Evolutionary conservation across 768 basidiomycete species (phyloP).

Genomic region (Suillus alpinus): DNA sequence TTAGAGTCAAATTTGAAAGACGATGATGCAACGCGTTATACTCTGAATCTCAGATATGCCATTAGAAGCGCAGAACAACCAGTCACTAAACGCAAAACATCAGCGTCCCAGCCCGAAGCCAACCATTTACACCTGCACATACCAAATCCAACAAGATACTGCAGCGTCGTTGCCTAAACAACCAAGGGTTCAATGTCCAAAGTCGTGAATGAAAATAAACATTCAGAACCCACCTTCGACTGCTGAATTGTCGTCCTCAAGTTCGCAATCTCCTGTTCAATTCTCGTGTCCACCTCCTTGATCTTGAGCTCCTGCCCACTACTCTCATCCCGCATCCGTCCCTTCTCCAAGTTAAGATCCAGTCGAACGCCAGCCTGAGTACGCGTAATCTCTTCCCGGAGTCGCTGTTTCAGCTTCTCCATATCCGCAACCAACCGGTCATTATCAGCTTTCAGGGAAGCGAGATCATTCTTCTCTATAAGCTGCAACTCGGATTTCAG

Average conservation of each 20-base stretch:
- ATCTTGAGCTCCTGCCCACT: conserved; percentile 92
- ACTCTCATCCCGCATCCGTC: conserved; percentile 90
- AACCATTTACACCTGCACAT: conserved; percentile 25
- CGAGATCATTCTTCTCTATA: conserved; percentile 95
- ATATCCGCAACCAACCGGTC: conserved; percentile 90
- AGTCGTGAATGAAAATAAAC: not conserved
- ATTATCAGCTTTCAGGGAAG: conserved; percentile 94
- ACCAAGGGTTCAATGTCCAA: not conserved
- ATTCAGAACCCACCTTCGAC: conserved; percentile 61
- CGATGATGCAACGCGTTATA: conserved; percentile 17
- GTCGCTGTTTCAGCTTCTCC: conserved; percentile 90
- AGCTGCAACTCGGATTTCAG: conserved; percentile 95
- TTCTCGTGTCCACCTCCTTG: conserved; percentile 95
- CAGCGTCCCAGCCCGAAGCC: conserved; percentile 5
- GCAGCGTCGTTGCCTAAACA: conserved; percentile 73
- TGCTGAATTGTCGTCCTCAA: conserved; percentile 81
- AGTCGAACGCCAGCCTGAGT: conserved; percentile 93
- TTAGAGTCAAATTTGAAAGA: not conserved
- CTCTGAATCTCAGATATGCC: conserved; percentile 78
- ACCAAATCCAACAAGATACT: conserved; percentile 89
- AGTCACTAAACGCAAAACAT: conserved; percentile 52
- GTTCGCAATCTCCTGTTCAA: conserved; percentile 93
- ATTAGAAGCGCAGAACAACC: conserved; percentile 84
- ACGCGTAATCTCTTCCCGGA: conserved; percentile 87
- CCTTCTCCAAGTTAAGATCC: conserved; percentile 96